Conservation (phyloP, 2,329 filamentous ascomycete genomes). For the Dendryphion nanum region DNA sequence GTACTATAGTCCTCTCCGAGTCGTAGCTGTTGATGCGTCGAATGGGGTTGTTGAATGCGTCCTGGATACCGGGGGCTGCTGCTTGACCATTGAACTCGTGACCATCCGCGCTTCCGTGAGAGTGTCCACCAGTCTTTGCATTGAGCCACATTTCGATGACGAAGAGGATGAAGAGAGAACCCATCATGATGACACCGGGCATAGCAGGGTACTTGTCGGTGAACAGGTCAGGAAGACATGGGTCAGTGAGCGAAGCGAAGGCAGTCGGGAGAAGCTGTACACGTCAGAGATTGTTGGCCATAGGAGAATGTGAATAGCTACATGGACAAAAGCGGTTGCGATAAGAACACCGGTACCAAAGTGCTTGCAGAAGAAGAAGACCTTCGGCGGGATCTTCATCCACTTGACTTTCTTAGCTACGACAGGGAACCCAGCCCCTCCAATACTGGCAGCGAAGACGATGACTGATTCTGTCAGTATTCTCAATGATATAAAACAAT, state of each 20-base stretch:
- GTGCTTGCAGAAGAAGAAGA: conserved; percentile 64
- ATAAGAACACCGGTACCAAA: conserved; percentile 76
- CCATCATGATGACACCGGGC: conserved; percentile 66
- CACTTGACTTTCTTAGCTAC: conserved; percentile 53
- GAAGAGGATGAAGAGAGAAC: conserved; percentile 60
- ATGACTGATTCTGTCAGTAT: conserved; percentile 30
- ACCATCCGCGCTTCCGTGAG: conserved; percentile 58
- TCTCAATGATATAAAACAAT: background rate
- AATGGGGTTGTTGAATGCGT: conserved; percentile 30
- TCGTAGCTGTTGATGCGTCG: conserved; percentile 34
- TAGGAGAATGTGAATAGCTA: conserved; percentile 8
- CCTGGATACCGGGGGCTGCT: conserved; percentile 18
- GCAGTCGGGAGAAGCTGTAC: conserved; percentile 57
- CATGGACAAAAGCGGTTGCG: conserved; percentile 79
- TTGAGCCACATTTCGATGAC: conserved; percentile 63
- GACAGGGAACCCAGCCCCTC: conserved; percentile 39
- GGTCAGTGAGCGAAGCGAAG: conserved; percentile 49
- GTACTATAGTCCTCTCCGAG: conserved; percentile 35
- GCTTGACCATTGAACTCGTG: conserved; percentile 23
- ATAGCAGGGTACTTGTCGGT: conserved; percentile 60
- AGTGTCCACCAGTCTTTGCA: conserved; percentile 58
- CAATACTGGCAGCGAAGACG: conserved; percentile 37
- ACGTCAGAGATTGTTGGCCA: conserved; percentile 8
- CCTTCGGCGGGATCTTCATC: conserved; percentile 56
- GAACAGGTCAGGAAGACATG: conserved; percentile 59